A percentile compares a stretch with the other conserved stretches of the same genome.
These are phyloP conservation scores for Tricharina praecox DNA, from an alignment of 495 filamentous ascomycete species.

Conservation along the genomic window DNA sequence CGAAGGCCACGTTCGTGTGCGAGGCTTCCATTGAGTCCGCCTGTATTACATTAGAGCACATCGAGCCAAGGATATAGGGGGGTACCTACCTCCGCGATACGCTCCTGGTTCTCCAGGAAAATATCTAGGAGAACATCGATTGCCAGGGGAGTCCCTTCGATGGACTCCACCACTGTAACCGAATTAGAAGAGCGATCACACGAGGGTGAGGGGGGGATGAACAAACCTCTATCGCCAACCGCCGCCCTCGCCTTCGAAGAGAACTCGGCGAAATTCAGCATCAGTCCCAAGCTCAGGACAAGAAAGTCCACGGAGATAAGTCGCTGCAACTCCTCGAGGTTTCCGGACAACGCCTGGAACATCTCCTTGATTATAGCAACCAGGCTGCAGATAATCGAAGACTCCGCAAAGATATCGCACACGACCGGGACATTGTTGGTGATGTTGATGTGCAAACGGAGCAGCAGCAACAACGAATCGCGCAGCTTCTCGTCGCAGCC, in stretches of 20 bases:
- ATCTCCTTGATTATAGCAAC: constrained; percentile 25
- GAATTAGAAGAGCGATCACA: neutral
- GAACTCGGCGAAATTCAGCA: constrained; percentile 80
- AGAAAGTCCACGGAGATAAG: constrained; percentile 45
- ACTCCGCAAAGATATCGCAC: constrained; percentile 46
- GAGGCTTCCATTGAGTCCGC: constrained; percentile 70
- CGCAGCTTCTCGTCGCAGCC: constrained; percentile 10
- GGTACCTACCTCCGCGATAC: constrained; percentile 33
- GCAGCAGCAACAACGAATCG: constrained; percentile 27
- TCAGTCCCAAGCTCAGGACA: constrained; percentile 61
- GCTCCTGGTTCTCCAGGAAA: constrained; percentile 29
- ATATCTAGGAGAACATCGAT: constrained; percentile 32
- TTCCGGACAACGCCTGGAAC: constrained; percentile 29
- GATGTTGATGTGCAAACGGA: constrained; percentile 68
- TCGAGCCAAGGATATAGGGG: too few species aligned
- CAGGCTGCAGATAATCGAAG: constrained; percentile 26
- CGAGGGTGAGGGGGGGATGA: neutral
- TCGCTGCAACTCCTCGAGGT: constrained; percentile 32
- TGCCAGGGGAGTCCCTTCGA: neutral
- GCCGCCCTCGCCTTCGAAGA: constrained; percentile 27
- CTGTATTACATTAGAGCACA: constrained; percentile 30
- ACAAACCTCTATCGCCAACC: neutral
- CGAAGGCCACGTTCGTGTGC: constrained; percentile 74
- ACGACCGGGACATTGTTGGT: constrained; percentile 63
- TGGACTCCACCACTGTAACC: neutral